Conservation (phyloP, 306 rosid species). For the Rubus idaeus region DNA sequence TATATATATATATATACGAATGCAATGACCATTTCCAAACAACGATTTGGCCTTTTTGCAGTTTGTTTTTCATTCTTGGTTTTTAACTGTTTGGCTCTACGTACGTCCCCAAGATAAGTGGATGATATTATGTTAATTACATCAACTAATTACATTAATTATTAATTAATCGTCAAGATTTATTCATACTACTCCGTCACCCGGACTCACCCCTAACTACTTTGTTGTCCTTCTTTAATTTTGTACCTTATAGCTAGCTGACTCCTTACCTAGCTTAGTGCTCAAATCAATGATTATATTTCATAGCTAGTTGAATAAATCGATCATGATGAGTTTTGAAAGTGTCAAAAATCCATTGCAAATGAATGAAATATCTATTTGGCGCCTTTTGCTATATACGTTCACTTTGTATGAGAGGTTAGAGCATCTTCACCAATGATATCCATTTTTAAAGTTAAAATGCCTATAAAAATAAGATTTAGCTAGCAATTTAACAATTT, state of each 20-base stretch:
- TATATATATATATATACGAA: not conserved
- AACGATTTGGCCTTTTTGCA: not conserved
- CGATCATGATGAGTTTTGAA: not conserved
- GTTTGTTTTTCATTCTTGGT: not conserved
- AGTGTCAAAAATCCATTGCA: not conserved
- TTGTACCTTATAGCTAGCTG: not conserved
- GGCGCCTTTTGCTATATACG: not conserved
- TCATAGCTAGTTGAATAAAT: not conserved
- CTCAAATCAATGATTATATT: not conserved
- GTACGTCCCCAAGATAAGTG: not conserved
- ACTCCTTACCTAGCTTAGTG: not conserved
- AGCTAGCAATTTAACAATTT: too few relatives aligned
- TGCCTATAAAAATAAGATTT: too few relatives aligned
- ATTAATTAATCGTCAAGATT: not conserved
- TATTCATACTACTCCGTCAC: not conserved
- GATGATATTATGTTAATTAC: not conserved
- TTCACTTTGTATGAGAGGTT: not conserved
- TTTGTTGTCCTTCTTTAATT: not conserved
- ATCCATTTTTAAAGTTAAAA: too few relatives aligned
- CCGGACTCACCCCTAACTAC: not conserved
- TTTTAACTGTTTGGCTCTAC: not conserved
- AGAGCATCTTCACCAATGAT: too few relatives aligned
- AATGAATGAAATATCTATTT: not conserved
- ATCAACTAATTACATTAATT: too few relatives aligned
- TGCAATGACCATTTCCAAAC: conserved; percentile 9